phyloP scores from a whole-genome alignment of 176 grass and related monocot genomes.

The Elymus sibiricus region DNA sequence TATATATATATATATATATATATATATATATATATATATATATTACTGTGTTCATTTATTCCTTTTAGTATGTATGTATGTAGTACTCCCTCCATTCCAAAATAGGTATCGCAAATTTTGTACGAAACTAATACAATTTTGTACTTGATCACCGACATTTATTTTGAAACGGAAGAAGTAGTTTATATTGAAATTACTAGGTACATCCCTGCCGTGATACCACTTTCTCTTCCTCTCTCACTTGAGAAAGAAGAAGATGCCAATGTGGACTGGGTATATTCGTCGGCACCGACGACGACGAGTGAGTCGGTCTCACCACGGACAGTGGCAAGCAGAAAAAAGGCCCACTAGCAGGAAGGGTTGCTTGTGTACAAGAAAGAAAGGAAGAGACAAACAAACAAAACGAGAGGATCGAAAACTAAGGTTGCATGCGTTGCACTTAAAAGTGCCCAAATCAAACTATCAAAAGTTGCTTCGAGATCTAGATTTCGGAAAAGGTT shows the following conservation, averaged over 20 bases:
- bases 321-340: neutral
- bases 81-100: too few species aligned
- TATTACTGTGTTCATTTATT: too few species aligned
- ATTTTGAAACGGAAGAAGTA: too few species aligned
- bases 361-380: neutral
- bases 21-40: too few species aligned
- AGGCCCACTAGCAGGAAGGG: neutral
- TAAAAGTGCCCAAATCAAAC: neutral
- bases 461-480: neutral
- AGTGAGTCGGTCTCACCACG: too few species aligned
- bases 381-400: neutral
- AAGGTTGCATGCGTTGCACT: neutral
- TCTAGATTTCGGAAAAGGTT: neutral
- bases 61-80: too few species aligned
- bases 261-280: neutral
- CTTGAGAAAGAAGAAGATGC: neutral
- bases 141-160: too few species aligned
- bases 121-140: too few species aligned
- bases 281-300: neutral
- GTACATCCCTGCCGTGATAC: neutral
- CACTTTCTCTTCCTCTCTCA: neutral
- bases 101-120: too few species aligned
- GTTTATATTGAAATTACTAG: too few species aligned
- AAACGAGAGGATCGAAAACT: too few species aligned
- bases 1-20: too few species aligned